Base-by-base conservation (phyloP, 2,329 filamentous ascomycete species). In the Drechslerella coelobrocha region DNA sequence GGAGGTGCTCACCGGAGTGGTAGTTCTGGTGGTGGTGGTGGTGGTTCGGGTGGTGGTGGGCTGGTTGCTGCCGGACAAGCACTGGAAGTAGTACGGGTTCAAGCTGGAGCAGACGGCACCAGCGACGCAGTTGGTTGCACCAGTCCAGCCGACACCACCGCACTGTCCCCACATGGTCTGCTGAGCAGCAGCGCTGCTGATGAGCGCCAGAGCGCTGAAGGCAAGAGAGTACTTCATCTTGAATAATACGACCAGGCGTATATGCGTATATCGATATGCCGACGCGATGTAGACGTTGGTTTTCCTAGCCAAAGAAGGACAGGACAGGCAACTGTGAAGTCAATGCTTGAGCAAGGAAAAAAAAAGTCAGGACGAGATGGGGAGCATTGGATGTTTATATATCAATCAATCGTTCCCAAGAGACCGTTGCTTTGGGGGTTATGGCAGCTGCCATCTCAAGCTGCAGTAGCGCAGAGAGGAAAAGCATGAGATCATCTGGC, bases 1-100 rank as follows among this genome's bases (percentile, higher is more conserved):
- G 5, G 59, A n/a, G 26, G 48, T 31, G 29, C 59, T 57, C 17
- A 9, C 23, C 8, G 54, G 45, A 19, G 45, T 54, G 24, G 68
- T 63, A n/a, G 43, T 53, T 12, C 24, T 31, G 17, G 54, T n/a
- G 51, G 68, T 55, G 10, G 60, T 61, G 23, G 60, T 63, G 37
- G 43, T 69, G 23, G 39, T 62, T 52, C 63, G 51, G 10, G 53
- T 55, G 53, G 61, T 68, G 55, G 47, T 61, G 17, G 39, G 24
- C 29, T 51, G 17, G 54, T 45, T 37, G 10, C 52, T 53, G 29
- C n/a, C 21, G 54, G 68, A 50, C 66, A 73, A 66, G 66, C 76
- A 77, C 72, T 77, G 76, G 31, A 68, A 72, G 48, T 76, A 75
- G 62, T 74, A 76, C 10, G 65, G 51, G 61, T 75, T 75, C 41